Conservation (phyloP, 345 rosid genomes). For the Garcia nutans region DNA sequence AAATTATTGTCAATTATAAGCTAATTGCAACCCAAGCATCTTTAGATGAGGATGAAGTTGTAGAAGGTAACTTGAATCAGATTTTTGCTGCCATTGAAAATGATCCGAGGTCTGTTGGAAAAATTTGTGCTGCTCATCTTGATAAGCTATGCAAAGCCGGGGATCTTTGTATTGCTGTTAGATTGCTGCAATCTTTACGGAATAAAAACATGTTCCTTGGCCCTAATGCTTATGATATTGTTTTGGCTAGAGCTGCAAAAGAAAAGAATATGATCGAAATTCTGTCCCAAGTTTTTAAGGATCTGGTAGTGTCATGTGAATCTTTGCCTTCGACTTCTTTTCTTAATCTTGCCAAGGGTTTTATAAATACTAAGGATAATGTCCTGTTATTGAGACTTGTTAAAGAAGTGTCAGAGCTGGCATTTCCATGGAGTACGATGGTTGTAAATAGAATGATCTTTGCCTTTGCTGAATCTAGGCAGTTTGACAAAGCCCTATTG, state of each 20-base stretch:
- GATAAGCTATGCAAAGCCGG: slow-evolving; percentile 48
- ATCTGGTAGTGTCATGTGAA: slow-evolving; percentile 37
- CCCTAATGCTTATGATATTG: slow-evolving; percentile 31
- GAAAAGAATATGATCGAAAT: slow-evolving; percentile 37
- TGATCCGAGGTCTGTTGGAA: slow-evolving; percentile 26
- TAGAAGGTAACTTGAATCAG: slow-evolving; percentile 32
- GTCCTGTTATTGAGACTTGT: slow-evolving; percentile 43
- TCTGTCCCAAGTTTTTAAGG: slow-evolving; percentile 44
- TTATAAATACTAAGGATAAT: slow-evolving; percentile 39
- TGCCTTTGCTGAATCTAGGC: slow-evolving; percentile 68
- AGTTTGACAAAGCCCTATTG: slow-evolving; percentile 55
- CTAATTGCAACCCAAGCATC: slow-evolving; percentile 33
- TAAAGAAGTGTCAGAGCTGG: slow-evolving; percentile 43
- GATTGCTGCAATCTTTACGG: slow-evolving; percentile 42
- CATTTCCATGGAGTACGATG: slow-evolving; percentile 38
- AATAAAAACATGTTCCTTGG: slow-evolving; percentile 39
- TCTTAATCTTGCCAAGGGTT: slow-evolving; percentile 57
- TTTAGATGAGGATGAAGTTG: slow-evolving; percentile 33
- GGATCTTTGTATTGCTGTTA: slow-evolving; percentile 44
- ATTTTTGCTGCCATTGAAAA: slow-evolving; percentile 30
- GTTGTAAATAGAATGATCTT: slow-evolving; percentile 60
- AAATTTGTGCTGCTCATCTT: slow-evolving; percentile 33
- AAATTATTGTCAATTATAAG: slow-evolving; percentile 25
- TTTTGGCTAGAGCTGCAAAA: slow-evolving; percentile 40
- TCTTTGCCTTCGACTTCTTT: slow-evolving; percentile 53